phyloP scores from a whole-genome alignment of 805 yeast species.

The Priceomyces castillae region DNA sequence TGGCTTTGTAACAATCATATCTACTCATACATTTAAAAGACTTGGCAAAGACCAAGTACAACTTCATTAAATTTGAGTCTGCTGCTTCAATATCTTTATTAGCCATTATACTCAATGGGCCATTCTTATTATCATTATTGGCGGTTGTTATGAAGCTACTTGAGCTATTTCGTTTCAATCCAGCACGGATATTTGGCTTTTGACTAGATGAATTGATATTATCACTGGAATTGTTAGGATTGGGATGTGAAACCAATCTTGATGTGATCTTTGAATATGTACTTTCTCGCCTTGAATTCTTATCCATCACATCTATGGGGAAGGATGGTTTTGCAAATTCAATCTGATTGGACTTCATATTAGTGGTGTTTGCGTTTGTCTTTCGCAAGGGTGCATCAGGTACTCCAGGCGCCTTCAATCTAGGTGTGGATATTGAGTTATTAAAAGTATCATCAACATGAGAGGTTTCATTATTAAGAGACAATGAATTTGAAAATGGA shows the following conservation, averaged over 20 bases:
- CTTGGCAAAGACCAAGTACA: conserved; percentile 56
- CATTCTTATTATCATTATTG: conserved; percentile 12
- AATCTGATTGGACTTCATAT: conserved; percentile 10
- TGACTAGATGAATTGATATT: not conserved
- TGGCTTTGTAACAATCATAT: conserved; percentile 79
- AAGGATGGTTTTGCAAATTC: conserved; percentile 33
- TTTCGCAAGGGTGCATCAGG: conserved; percentile 41
- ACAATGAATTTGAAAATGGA: conserved; percentile 19
- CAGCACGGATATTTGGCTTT: conserved; percentile 9
- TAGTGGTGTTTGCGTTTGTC: conserved; percentile 10
- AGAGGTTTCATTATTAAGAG: conserved; percentile 11
- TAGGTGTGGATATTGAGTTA: conserved; percentile 30
- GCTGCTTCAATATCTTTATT: conserved; percentile 26
- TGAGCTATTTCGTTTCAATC: conserved; percentile 22
- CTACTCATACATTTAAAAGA: conserved; percentile 58
- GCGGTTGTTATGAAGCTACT: conserved; percentile 12
- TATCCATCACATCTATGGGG: conserved; percentile 16
- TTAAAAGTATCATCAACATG: conserved; percentile 23
- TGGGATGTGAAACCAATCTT: conserved; percentile 44
- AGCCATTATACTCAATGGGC: conserved; percentile 9
- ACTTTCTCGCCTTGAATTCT: conserved; percentile 27
- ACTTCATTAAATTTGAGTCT: conserved; percentile 43
- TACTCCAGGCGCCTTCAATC: conserved; percentile 20
- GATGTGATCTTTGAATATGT: conserved; percentile 48
- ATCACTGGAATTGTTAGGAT: conserved; percentile 5